Percentiles rank a stretch among this genome's conserved stretches.
Conservation (phyloP, 805 yeast genomes). For the Candida tibetensis region DNA sequence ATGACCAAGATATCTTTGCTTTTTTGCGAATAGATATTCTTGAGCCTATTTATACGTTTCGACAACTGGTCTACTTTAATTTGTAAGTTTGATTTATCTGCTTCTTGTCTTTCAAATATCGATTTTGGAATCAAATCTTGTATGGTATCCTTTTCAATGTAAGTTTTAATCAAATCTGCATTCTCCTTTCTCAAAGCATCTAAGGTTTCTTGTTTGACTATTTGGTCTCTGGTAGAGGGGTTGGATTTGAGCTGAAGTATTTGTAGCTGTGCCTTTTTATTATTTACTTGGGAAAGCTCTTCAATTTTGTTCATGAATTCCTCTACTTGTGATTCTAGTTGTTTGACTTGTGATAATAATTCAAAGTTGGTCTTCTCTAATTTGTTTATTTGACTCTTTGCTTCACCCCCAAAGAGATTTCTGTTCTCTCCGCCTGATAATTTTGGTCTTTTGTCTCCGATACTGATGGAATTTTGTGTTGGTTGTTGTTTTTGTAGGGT, state of each 20-base stretch:
- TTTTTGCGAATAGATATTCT: conserved; percentile 58
- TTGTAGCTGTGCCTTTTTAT: conserved; percentile 30
- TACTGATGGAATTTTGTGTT: conserved; percentile 19
- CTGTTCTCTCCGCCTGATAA: conserved; percentile 18
- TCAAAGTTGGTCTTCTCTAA: conserved; percentile 42
- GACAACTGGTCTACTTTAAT: conserved; percentile 45
- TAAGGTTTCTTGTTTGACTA: conserved; percentile 52
- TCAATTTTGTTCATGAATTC: conserved; percentile 36
- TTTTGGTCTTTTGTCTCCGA: conserved; percentile 25
- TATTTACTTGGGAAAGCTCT: conserved; percentile 18
- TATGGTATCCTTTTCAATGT: conserved; percentile 12
- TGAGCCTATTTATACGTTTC: conserved; percentile 53
- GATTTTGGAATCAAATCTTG: conserved; percentile 52
- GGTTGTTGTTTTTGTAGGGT: conserved; percentile 37
- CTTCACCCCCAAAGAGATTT: neutral
- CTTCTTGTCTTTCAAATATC: conserved; percentile 58
- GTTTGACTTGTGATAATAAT: conserved; percentile 34
- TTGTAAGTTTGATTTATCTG: conserved; percentile 51
- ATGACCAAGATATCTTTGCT: conserved; percentile 70
- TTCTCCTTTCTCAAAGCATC: conserved; percentile 58
- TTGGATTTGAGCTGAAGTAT: conserved; percentile 64
- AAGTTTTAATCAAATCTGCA: conserved; percentile 42
- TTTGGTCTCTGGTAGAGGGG: conserved; percentile 62
- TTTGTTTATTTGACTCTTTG: conserved; percentile 20
- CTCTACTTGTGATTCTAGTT: conserved; percentile 33